Conservation (phyloP, 2,329 filamentous ascomycete genomes). For the Phyllosticta citriasiana region DNA sequence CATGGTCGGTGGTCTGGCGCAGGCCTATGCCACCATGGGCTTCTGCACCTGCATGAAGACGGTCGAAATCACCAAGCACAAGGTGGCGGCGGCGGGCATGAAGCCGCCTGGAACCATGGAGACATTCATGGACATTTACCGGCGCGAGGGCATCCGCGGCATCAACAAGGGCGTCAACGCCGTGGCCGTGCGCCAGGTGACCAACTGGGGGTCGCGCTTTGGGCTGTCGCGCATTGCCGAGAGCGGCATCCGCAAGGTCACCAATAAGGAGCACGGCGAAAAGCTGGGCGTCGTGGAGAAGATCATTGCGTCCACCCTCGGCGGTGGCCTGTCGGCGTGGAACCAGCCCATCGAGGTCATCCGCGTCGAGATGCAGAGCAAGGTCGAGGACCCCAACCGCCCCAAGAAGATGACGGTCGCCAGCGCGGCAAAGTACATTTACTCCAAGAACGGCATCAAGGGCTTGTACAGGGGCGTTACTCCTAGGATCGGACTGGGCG, state of each 20-base stretch:
- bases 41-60: slow-evolving; percentile 99
- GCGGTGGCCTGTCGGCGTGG: slow-evolving; percentile 93
- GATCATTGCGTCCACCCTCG: slow-evolving; percentile 73
- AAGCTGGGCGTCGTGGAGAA: slow-evolving; percentile 77
- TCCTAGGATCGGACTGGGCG: slow-evolving; percentile 84
- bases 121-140: slow-evolving; percentile 97
- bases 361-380: slow-evolving; percentile 99
- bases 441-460: slow-evolving; percentile 74
- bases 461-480: slow-evolving; percentile 93
- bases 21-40: slow-evolving; percentile 99
- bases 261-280: slow-evolving; percentile 68
- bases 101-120: slow-evolving; percentile 84
- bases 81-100: slow-evolving; percentile 72
- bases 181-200: slow-evolving; percentile 96
- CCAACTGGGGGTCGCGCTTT: slow-evolving; percentile 97
- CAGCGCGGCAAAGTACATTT: slow-evolving; percentile 77
- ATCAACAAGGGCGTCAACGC: slow-evolving; percentile 99
- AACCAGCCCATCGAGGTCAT: slow-evolving; percentile 99
- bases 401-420: slow-evolving; percentile 98
- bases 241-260: slow-evolving; percentile 68
- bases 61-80: slow-evolving; percentile 98
- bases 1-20: slow-evolving; percentile 87
- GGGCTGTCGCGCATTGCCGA: slow-evolving; percentile 88
- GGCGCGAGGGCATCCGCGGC: slow-evolving; percentile 81
- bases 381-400: slow-evolving; percentile 93